phyloP scores from a whole-genome alignment of 1,139 yeast species.

The Debaryomyces subglobosus region DNA sequence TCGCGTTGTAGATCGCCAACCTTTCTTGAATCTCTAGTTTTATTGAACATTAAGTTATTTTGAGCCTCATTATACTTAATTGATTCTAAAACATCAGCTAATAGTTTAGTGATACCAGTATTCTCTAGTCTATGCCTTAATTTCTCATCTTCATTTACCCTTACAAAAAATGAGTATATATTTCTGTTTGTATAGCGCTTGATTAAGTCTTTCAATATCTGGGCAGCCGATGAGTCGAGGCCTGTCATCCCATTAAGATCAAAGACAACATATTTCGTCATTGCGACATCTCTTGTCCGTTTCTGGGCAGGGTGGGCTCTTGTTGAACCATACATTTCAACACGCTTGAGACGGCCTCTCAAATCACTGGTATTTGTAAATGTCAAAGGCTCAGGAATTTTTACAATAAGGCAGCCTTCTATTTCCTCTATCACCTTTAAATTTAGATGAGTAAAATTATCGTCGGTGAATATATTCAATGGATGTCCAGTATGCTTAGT shows the following conservation, averaged over 20 bases:
- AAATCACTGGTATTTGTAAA: constrained; percentile 90
- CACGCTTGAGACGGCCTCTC: constrained; percentile 69
- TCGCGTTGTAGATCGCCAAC: constrained; percentile 1
- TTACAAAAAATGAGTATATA: constrained; percentile 64
- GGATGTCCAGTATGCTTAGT: constrained; percentile 12
- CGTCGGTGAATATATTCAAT: constrained; percentile 40
- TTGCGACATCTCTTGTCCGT: constrained; percentile 51
- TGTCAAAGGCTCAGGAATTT: constrained; percentile 89
- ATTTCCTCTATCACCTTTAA: constrained; percentile 62
- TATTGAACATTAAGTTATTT: constrained; percentile 11
- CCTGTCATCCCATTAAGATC: constrained; percentile 87
- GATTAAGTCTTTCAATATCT: constrained; percentile 66
- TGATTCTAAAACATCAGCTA: constrained; percentile 29
- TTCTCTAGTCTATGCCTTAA: constrained; percentile 33
- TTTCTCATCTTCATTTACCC: constrained; percentile 52
- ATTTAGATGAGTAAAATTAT: constrained; percentile 40
- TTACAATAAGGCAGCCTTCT: constrained; percentile 84
- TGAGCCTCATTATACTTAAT: constrained; percentile 34
- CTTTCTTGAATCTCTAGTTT: constrained; percentile 8
- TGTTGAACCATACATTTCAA: constrained; percentile 85
- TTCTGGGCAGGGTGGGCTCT: constrained; percentile 83
- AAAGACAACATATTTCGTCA: constrained; percentile 71
- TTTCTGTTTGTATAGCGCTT: constrained; percentile 55
- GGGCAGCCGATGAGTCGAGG: constrained; percentile 86
- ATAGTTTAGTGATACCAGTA: constrained; percentile 36